Evolutionary conservation across 2,329 filamentous ascomycete genomes (phyloP).

Genomic region (Fusarium austroafricanum): DNA sequence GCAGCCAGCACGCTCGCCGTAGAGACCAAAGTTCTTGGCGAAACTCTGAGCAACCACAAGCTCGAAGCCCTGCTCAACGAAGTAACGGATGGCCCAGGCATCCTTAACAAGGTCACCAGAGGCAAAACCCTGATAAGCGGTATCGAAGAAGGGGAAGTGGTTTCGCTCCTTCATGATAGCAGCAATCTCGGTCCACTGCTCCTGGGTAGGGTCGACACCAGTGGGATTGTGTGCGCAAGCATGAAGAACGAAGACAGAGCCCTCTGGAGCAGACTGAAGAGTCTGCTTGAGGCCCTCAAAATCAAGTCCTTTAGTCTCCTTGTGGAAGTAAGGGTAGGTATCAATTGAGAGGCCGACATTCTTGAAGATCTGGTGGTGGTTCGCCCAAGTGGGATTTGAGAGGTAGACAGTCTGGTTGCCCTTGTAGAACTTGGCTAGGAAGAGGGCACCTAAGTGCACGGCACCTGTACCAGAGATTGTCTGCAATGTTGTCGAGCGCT

Average conservation of each 20-base stretch:
- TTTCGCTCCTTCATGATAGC: conserved; percentile 78
- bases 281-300: conserved; percentile 86
- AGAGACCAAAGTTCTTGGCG: conserved; percentile 98
- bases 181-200: conserved; percentile 95
- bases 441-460: conserved; percentile 91
- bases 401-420: conserved; percentile 84
- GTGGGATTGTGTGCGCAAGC: conserved; percentile 98
- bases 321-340: conserved; percentile 93
- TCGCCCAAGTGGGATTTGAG: conserved; percentile 96
- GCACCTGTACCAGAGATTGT: conserved; percentile 98
- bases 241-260: conserved; percentile 90
- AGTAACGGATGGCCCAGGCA: conserved; percentile 93
- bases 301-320: conserved; percentile 89
- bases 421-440: conserved; percentile 91
- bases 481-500: conserved; percentile 84
- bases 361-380: conserved; percentile 98
- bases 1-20: conserved; percentile 94
- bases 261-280: conserved; percentile 76
- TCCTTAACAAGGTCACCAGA: conserved; percentile 88
- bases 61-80: conserved; percentile 91
- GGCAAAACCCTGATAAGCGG: conserved; percentile 97
- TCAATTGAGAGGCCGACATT: conserved; percentile 85
- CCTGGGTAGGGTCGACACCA: conserved; percentile 91
- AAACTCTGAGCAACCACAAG: conserved; percentile 92
- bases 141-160: conserved; percentile 99